Evolutionary conservation across 1,139 yeast genomes (phyloP), one percentile per base, ranked within the genome.

Genomic region (Tardiomyces digboiensis): DNA sequence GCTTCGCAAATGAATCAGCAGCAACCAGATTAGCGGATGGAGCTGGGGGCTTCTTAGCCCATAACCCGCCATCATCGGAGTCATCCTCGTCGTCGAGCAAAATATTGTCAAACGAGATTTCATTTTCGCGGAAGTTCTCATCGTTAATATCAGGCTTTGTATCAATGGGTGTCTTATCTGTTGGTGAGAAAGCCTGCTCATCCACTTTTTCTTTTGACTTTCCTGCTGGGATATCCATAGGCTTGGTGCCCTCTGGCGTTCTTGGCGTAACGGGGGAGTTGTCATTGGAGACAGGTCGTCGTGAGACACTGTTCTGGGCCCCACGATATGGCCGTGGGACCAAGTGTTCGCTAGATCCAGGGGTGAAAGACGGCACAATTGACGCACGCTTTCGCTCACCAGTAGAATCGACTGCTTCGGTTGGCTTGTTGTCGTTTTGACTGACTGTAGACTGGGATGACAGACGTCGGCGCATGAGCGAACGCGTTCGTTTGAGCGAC

Each of bases 41-140:
- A n/a, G 33, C 14, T 5, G 63, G 57, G 1, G 71, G 72, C 43
- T 57, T 69, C 53, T 78, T 78, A 0, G 84, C 83, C 76, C 83
- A 80, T 49, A 81, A 67, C 7, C 76, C 84, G 44, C 73, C 82
- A 46, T 70, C 76, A 39, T 64, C 70, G 39, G 64, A 66, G 18
- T 65, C 71, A 21, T 65, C 70, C 40, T 69, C 74, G 26, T 66
- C 67, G 41, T 60, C 64, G 12, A 66, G 70, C 6, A 74, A 78
- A 5, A 76, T 88, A 49, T 75, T 80, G n/a, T 74, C 85, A 64
- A 89, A 89, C 1, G 80, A 74, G 19, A 86, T 73, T 10, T 70
- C 74, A 53, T 82, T 82, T 51, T 84, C 93, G 33, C 33, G 33
- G 33, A 26, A 26, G 10, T 26, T 26, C 14, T 26, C 33, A 8